Evolutionary conservation across 495 filamentous ascomycete species (phyloP), one percentile per base, ranked within the genome.

Genomic region (Trichoderma gamsii): DNA sequence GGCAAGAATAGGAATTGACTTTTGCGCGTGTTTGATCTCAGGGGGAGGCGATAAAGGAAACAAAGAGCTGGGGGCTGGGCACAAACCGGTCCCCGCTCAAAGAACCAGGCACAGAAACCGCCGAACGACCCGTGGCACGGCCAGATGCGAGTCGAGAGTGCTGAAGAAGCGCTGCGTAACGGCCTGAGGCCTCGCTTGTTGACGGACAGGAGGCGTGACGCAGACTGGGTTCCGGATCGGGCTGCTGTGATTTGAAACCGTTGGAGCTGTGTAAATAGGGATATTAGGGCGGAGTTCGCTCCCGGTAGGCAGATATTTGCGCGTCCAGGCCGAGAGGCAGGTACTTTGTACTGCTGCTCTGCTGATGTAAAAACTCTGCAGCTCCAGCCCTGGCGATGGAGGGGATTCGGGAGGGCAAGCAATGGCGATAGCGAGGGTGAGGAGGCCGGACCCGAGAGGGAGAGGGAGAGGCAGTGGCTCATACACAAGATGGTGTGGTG

Each of bases 401-500:
- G 13, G 56, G 25, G 25, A 61, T 5, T 61, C 23, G 35, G 56
- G 25, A 52, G 49, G 49, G 49, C 49, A 21, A 52, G 9, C 12
- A 21, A 21, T 21, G 49, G n/a, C 18, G 49, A 38, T 38, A 38
- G 35, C 35, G 44, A 49, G 44, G 44, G 44, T 16, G 56, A 61
- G 56, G 15, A 23, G 23, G 1, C 29, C 4, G 29, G 21, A 18
- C 8, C 18, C 18, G n/a, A 23, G 56, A 61, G 56, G 25, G 56
- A 32, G 56, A 61, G 56, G 56, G 25, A 61, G 56, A 61, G 25
- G 15, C 11, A 7, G 27, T 25, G 29, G 56, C 27, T 61, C 16
- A 61, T 23, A 32, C 11, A 56, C 51, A 56, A 61, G 56, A 61
- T 61, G 56, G 56, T 61, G 56, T 61, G 56, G 56, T 61, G 56